phyloP scores from a whole-genome alignment of 2,329 filamentous ascomycete species.

The Fusarium sp. region DNA sequence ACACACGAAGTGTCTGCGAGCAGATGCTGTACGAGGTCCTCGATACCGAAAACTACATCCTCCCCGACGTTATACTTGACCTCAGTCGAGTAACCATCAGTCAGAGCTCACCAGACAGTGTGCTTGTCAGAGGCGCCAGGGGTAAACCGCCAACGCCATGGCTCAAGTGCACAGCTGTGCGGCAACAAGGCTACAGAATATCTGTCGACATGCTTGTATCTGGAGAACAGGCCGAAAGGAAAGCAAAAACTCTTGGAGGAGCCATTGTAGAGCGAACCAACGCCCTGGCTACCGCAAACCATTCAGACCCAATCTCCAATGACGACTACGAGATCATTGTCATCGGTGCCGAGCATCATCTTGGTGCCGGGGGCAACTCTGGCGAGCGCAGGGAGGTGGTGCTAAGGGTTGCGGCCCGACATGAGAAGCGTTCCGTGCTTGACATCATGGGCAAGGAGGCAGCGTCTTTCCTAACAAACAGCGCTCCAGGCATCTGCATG shows the following conservation, averaged over 20 bases:
- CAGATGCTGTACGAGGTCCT: not conserved
- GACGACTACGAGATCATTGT: not conserved
- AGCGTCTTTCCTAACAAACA: not conserved
- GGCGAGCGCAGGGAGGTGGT: not conserved
- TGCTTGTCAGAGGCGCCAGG: not conserved
- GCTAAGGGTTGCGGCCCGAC: not conserved
- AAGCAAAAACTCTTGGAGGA: not conserved
- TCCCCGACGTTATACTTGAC: not conserved
- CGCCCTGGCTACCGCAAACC: not conserved
- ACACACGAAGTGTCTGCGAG: not conserved
- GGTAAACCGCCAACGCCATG: not conserved
- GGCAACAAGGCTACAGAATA: not conserved
- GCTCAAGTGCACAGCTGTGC: not conserved
- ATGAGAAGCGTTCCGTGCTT: not conserved
- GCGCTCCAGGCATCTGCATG: not conserved
- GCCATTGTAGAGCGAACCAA: not conserved
- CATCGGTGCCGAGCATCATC: not conserved
- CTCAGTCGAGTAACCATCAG: not conserved
- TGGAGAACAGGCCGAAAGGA: not conserved
- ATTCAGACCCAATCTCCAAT: not conserved
- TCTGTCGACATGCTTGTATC: not conserved
- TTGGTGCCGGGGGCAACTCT: not conserved
- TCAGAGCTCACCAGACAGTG: not conserved
- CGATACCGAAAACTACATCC: not conserved
- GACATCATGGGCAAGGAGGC: not conserved